Evolutionary conservation across 345 rosid species (phyloP), one percentile per base, ranked within the genome.

Genomic region (Geranium rotundifolium): DNA sequence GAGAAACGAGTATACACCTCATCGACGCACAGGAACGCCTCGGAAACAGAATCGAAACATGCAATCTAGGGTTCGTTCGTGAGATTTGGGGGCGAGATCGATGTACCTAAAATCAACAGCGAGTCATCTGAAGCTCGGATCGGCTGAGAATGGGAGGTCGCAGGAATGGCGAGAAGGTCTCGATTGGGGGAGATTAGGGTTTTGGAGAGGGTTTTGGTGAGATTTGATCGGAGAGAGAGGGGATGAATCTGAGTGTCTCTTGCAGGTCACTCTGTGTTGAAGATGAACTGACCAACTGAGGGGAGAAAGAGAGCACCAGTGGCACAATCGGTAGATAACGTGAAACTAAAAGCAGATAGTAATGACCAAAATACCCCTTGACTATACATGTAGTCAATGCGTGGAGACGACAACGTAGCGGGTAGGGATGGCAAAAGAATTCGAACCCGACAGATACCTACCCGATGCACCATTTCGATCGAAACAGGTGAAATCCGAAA

Each of bases 191-290:
- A 31, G 3, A 65, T 31, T 71, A 73, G 69, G 71, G 74, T 66
- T 75, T 58, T 46, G 31, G 65, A 14, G 57, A 61, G 60, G 63
- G n/a, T 69, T 68, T 55, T 54, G 29, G 18, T 13, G 29, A 23
- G 18, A 31, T 31, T 31, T 31, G 37, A 31, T 31, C 37, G 37
- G 7, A 31, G 73, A 57, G 73, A 17, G 2, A 56, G 16, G 67
- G 56, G 20, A 19, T 58, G 41, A 58, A 58, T 58, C 49, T 59
- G 15, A 7, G n/a, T n/a, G 57, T 19, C 17, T 55, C 31, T 17
- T 49, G 37, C 37, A 41, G 74, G 39, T 62, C 30, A 23, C 14
- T 55, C 70, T 72, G 64, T 72, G 70, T 69, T 73, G 62, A 60
- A 50, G 62, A 8, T 20, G 61, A 61, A 70, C 52, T 55, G 58